Percentiles rank a stretch among this genome's conserved stretches.
phyloP scores from a whole-genome alignment of 2,329 filamentous ascomycete genomes.

The Colletotrichum sp. region DNA sequence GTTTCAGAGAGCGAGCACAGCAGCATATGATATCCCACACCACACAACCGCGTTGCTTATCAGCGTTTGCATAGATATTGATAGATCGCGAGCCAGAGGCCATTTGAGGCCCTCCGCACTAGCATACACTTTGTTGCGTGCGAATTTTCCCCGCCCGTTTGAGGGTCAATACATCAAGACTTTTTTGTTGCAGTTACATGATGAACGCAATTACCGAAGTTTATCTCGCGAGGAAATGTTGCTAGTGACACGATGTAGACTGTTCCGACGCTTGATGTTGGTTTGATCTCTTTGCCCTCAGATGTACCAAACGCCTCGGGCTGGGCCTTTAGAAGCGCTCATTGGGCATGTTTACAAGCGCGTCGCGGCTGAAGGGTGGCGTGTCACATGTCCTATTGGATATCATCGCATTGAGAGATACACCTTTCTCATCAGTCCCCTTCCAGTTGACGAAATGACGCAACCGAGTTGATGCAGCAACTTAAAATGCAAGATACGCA shows the following conservation, averaged over 20 bases:
- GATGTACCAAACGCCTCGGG: rapidly evolving
- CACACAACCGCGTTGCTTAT: not conserved
- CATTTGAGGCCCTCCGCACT: not conserved
- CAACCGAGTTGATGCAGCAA: too few species aligned
- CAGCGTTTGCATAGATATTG: not conserved
- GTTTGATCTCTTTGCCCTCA: too few species aligned
- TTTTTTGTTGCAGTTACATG: not conserved
- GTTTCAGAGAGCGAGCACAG: not conserved
- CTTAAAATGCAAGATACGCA: too few species aligned
- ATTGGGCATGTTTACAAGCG: rapidly evolving
- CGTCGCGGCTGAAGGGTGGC: too few species aligned
- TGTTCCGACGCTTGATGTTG: too few species aligned
- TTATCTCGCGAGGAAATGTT: rapidly evolving
- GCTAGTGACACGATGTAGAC: too few species aligned
- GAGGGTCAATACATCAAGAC: not conserved
- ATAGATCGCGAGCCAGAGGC: not conserved
- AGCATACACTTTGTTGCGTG: not conserved
- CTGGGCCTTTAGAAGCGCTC: rapidly evolving
- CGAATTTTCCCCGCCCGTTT: not conserved
- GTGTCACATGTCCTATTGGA: too few species aligned
- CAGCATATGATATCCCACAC: not conserved
- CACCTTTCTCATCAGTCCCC: too few species aligned
- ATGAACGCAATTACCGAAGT: too few species aligned
- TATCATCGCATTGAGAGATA: too few species aligned
- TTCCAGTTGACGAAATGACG: too few species aligned